Evolutionary conservation across 257 asterid species (phyloP).

Genomic region (Solanum paucissectum): DNA sequence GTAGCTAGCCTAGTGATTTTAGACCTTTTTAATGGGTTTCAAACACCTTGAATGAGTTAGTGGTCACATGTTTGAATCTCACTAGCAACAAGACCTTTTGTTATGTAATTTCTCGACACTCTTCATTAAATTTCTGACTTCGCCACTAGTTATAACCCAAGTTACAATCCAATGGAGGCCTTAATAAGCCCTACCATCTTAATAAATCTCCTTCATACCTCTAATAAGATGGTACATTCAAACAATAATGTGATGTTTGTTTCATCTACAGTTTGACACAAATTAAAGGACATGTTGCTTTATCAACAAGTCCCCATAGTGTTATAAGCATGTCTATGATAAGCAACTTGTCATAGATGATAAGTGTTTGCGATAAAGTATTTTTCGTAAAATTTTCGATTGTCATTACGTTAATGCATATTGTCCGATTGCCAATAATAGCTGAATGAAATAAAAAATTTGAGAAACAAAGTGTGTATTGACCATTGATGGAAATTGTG

Average conservation of each 20-base stretch:
- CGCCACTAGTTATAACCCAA: no score
- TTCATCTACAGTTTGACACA: not conserved
- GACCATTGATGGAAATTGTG: not conserved
- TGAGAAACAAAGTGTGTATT: not conserved
- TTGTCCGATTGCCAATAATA: not conserved
- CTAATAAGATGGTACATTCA: not conserved
- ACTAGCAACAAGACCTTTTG: no score
- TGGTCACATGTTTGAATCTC: no score
- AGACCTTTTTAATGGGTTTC: no score
- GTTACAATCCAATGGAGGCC: not conserved
- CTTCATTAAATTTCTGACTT: no score
- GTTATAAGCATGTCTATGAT: not conserved
- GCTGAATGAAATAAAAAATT: not conserved
- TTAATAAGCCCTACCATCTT: not conserved
- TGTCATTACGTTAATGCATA: no score
- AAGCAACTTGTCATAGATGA: not conserved
- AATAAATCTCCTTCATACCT: not conserved
- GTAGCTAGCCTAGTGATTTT: no score
- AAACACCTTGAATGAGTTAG: no score
- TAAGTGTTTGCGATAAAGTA: not conserved
- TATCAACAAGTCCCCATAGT: not conserved
- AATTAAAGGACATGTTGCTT: not conserved
- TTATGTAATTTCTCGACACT: no score
- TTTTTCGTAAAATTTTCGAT: no score
- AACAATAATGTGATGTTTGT: not conserved